These are phyloP conservation scores for Phytopythium litorale DNA, from an alignment of 352 stramenopile genomes.

Conservation along the genomic window DNA sequence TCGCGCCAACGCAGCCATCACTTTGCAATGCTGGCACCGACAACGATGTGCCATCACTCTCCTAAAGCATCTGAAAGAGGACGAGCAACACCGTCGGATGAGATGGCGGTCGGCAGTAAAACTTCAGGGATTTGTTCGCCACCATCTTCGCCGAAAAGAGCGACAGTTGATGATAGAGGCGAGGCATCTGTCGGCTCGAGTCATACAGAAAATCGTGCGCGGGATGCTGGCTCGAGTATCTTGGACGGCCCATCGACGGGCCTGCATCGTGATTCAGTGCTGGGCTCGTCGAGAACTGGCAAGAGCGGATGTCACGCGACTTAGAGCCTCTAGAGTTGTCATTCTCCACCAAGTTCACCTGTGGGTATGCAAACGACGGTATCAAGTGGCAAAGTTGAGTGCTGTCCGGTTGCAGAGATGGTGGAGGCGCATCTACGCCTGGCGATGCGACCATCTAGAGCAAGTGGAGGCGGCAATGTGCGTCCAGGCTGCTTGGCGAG, in stretches of 20 bases:
- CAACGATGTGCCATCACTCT: slow-evolving; percentile 8
- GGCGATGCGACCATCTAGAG: slow-evolving; percentile 20
- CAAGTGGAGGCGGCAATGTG: slow-evolving; percentile 35
- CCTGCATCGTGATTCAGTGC: slow-evolving; percentile 30
- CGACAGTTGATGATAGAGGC: slow-evolving; percentile 26
- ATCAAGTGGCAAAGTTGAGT: slow-evolving; percentile 3
- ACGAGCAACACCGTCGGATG: slow-evolving; percentile 7
- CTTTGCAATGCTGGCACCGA: slow-evolving; percentile 41
- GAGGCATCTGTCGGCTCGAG: slow-evolving; percentile 29
- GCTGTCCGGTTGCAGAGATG: slow-evolving; percentile 34
- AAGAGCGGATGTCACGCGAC: neutral
- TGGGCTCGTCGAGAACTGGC: slow-evolving; percentile 29
- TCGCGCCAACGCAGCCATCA: slow-evolving; percentile 27
- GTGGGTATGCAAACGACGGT: slow-evolving; percentile 23
- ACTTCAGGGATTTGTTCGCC: slow-evolving; percentile 41
- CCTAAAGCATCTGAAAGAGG: slow-evolving; percentile 15
- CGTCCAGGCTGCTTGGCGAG: slow-evolving; percentile 45
- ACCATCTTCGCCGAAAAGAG: slow-evolving; percentile 35
- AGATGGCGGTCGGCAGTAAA: slow-evolving; percentile 10
- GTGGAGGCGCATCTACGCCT: slow-evolving; percentile 54
- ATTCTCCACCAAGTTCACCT: slow-evolving; percentile 15
- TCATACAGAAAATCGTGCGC: slow-evolving; percentile 49
- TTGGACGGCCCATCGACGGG: slow-evolving; percentile 11
- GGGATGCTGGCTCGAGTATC: slow-evolving; percentile 14
- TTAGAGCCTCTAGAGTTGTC: slow-evolving; percentile 7